Evolutionary conservation across 768 basidiomycete genomes (phyloP).

Genomic region (Xerocomus spinulosus): DNA sequence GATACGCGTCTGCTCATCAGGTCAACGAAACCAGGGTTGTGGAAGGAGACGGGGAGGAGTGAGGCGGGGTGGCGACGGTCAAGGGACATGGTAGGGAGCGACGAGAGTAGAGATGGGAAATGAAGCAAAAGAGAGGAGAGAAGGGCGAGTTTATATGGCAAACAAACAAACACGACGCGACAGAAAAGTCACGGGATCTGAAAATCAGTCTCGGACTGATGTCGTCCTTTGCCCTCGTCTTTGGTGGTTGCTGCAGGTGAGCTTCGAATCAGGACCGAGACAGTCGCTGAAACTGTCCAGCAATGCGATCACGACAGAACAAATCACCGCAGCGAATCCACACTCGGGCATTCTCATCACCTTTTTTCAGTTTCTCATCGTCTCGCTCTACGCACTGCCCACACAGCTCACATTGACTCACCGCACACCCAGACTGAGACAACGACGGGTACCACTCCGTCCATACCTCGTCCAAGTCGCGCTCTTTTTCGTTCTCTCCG

Average conservation of each 20-base stretch:
- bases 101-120: constrained; percentile 7
- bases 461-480: constrained; percentile 77
- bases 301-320: constrained; percentile 76
- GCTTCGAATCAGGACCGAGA: constrained; percentile 17
- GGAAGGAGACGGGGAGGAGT: constrained; percentile 67
- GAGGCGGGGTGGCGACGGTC: constrained; percentile 68
- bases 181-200: constrained; percentile 24
- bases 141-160: constrained; percentile 8
- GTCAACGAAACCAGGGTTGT: constrained; percentile 76
- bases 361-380: constrained; percentile 76
- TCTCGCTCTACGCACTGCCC: constrained; percentile 71
- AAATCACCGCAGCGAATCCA: constrained; percentile 63
- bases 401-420: constrained; percentile 47
- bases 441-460: constrained; percentile 62
- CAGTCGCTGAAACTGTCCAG: constrained; percentile 31
- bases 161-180: constrained; percentile 12
- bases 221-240: constrained; percentile 66
- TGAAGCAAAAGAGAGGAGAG: constrained; percentile 11
- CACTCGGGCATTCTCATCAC: constrained; percentile 81
- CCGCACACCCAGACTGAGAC: constrained; percentile 46
- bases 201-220: constrained; percentile 17
- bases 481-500: constrained; percentile 73
- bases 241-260: constrained; percentile 92
- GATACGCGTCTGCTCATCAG: constrained; percentile 77
- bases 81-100: constrained; percentile 35